phyloP scores from a whole-genome alignment of 208 protist genomes.

The Trichomonas gallinae region DNA sequence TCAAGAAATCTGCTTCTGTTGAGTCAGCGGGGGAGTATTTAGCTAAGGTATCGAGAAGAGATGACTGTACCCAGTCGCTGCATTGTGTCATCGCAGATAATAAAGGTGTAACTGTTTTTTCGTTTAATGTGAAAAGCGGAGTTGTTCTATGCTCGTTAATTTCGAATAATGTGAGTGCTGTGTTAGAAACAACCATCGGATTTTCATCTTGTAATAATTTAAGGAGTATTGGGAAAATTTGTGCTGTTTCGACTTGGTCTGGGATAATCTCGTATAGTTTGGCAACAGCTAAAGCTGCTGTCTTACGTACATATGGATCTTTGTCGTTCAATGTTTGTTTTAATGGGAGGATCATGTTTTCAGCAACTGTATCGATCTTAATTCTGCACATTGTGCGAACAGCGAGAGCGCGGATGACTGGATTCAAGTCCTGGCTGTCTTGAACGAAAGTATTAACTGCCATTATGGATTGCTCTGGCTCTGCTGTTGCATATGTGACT shows the following conservation, averaged over 20 bases:
- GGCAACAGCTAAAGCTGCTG: constrained; percentile 78
- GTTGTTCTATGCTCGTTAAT: constrained; percentile 52
- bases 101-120: constrained; percentile 68
- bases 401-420: neutral
- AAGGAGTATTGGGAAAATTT: constrained; percentile 51
- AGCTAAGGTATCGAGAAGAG: constrained; percentile 83
- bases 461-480: constrained; percentile 23
- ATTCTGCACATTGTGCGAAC: constrained; percentile 19
- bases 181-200: constrained; percentile 77
- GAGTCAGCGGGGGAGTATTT: constrained; percentile 31
- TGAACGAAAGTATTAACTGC: constrained; percentile 19
- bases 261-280: constrained; percentile 86
- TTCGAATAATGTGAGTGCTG: constrained; percentile 77
- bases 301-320: constrained; percentile 66
- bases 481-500: neutral
- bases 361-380: neutral
- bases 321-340: neutral
- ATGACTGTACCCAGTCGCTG: constrained; percentile 92
- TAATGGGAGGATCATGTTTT: constrained; percentile 6
- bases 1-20: constrained; percentile 63
- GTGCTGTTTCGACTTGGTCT: constrained; percentile 60
- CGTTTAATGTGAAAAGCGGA: constrained; percentile 53
- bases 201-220: constrained; percentile 84
- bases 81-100: constrained; percentile 78
- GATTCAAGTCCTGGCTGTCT: neutral